phyloP scores from a whole-genome alignment of 2,329 filamentous ascomycete species.

The Knufia fluminis region DNA sequence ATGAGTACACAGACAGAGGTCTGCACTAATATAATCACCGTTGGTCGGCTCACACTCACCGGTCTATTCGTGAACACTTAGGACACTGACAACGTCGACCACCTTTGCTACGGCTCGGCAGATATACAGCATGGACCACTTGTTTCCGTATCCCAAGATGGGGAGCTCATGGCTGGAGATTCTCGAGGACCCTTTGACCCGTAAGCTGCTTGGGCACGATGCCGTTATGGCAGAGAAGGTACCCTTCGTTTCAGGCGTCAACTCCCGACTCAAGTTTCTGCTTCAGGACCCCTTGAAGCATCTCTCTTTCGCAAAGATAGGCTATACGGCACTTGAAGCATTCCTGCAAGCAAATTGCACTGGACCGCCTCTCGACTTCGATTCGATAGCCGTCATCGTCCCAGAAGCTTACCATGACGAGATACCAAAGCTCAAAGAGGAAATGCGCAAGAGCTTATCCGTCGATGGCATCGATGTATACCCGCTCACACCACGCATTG shows the following conservation, averaged over 20 bases:
- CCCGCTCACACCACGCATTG: slow-evolving; percentile 69
- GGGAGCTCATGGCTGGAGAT: slow-evolving; percentile 22
- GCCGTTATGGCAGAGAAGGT: slow-evolving; percentile 24
- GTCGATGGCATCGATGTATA: slow-evolving; percentile 84
- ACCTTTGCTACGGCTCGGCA: too few species aligned
- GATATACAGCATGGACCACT: slow-evolving; percentile 16
- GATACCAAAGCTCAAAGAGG: slow-evolving; percentile 41
- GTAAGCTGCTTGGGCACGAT: slow-evolving; percentile 32
- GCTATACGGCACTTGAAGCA: slow-evolving; percentile 60
- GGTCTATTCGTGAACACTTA: too few species aligned
- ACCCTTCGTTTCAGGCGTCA: slow-evolving; percentile 27
- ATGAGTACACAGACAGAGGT: too few species aligned
- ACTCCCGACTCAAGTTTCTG: slow-evolving; percentile 31
- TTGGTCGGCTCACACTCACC: too few species aligned
- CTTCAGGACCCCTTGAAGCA: slow-evolving; percentile 26
- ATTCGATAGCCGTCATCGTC: slow-evolving; percentile 41
- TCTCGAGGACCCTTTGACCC: slow-evolving; percentile 28
- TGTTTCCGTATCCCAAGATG: slow-evolving; percentile 23
- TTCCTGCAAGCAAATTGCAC: slow-evolving; percentile 86
- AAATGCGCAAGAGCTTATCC: slow-evolving; percentile 60
- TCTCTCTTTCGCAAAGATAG: slow-evolving; percentile 45
- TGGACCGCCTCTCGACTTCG: slow-evolving; percentile 64
- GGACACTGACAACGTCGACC: too few species aligned
- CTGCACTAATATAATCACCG: too few species aligned
- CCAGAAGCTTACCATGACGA: slow-evolving; percentile 33